Conservation (phyloP, 2,329 filamentous ascomycete species). For the Tetracladium maxilliforme region DNA sequence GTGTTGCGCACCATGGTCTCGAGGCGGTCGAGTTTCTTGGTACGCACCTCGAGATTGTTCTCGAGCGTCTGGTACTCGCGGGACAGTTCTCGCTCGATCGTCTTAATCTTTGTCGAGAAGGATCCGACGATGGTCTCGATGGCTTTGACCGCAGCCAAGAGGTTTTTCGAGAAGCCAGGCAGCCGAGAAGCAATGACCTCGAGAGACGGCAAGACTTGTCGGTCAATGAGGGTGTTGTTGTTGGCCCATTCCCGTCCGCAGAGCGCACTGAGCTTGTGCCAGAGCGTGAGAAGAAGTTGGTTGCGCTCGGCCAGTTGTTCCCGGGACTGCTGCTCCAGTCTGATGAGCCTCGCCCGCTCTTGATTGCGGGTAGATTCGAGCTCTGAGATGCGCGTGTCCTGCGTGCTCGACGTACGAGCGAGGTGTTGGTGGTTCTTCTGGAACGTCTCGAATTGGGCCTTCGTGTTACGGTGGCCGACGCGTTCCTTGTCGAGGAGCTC, state of each 20-base stretch:
- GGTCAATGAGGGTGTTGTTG: constrained; percentile 76
- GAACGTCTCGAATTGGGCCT: constrained; percentile 74
- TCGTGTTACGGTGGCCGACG: constrained; percentile 70
- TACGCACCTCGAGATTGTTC: constrained; percentile 60
- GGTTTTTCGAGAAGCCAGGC: constrained; percentile 78
- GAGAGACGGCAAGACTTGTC: constrained; percentile 65
- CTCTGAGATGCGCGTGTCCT: constrained; percentile 73
- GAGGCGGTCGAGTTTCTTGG: constrained; percentile 76
- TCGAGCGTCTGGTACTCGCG: constrained; percentile 84
- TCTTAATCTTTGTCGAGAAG: constrained; percentile 68
- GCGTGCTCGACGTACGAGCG: constrained; percentile 69
- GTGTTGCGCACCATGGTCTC: constrained; percentile 64
- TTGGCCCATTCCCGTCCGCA: constrained; percentile 90
- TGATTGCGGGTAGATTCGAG: constrained; percentile 66
- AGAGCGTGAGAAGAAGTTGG: constrained; percentile 71
- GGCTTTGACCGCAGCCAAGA: constrained; percentile 73
- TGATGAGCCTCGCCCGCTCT: constrained; percentile 60
- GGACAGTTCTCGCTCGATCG: constrained; percentile 78
- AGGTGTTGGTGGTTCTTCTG: constrained; percentile 81
- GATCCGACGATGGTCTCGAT: constrained; percentile 67
- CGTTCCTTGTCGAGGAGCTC: constrained; percentile 89
- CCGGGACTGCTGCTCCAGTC: constrained; percentile 64
- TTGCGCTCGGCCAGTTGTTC: constrained; percentile 87
- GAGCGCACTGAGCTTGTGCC: constrained; percentile 73
- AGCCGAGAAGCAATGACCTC: constrained; percentile 79